Evolutionary conservation across 225 moss, liverwort and hornwort species (phyloP), one percentile per base, ranked within the genome.

Genomic region (Sphagnum tenellum): DNA sequence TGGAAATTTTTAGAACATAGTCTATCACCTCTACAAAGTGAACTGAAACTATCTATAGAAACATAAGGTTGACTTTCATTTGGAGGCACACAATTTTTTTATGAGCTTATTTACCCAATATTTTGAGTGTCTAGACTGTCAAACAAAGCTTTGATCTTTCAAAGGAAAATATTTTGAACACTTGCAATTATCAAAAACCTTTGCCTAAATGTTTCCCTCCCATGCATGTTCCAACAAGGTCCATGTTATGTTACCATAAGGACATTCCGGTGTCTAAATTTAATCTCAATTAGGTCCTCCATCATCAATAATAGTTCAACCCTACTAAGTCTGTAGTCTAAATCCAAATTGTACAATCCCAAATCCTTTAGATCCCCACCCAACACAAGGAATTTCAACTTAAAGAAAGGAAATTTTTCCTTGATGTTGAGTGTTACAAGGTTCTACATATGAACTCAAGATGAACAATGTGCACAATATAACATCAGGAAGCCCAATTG

Each of bases 211-310:
- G 52, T 52, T 52, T 52, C 52, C 52, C 2, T 9, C 52, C 52
- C 1, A 6, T 9, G 6, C 9, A 52, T 52, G 59, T 13, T 60
- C 7, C 6, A 60, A 12, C 7, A 7, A 13, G 7, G 59, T 63
- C 12, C 12, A 12, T 29, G 0, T 9, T 12, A 58, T 64, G 63
- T 71, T 71, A 92, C 89, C 72, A 67, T 72, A 46, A 86, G 82
- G 49, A 85, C 89, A 62, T 89, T 85, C 78, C 87, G 75, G 69
- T 92, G 89, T 62, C 81, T 77, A 8, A 82, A 85, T 66, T 89
- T 86, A 44, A 92, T 92, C 67, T 92, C 89, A 8, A 83, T 89
- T 64, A 92, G 89, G 60, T 92, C 92, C 67, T 87, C 89, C 92
- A 89, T 89, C 87, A 92, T 89, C 69, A 86, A 54, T 9, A 85